Evolutionary conservation across 148 eudicot species (phyloP), one percentile per base, ranked within the genome.

Genomic region (Cornus controversa): DNA sequence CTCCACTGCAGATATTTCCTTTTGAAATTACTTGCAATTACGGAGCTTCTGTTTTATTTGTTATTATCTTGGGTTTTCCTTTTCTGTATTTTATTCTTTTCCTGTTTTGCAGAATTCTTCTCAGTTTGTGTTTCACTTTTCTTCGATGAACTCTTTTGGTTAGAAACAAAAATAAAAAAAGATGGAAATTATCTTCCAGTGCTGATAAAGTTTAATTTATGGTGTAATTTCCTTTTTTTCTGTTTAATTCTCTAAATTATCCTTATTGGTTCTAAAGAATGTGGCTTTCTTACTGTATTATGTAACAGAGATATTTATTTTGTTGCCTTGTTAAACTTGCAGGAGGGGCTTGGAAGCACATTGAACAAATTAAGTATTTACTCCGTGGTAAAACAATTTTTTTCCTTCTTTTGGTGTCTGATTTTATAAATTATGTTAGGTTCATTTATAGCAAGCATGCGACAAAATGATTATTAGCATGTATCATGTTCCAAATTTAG

Each of bases 311-410:
- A 67, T 37, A 29, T 58, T 47, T 22, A 27, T 20, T 72, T 27
- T 45, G n/a, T n/a, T n/a, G n/a, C 45, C 8, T 70, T 76, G 62
- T 25, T 47, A 27, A 54, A 70, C 74, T 79, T 82, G 90, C 89
- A 92, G 97, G 91, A 87, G 78, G 91, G 76, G 67, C 85, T 84
- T 54, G 89, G 84, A 79, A 81, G 79, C 70, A 82, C 84, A 68
- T 75, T 93, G 74, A 72, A 77, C 80, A 85, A 88, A 80, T 79
- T 90, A 63, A 79, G 81, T 70, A 90, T 93, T 47, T 63, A 47
- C 75, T 80, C 97, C 28, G 97, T 93, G 92, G 97, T 93, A 87
- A 82, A 80, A 20, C 27, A 5, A 70, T 60, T 65, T 26, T 40
- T 23, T 67, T 54, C 36, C 58, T 34, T 24, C 36, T 13, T n/a